Base-by-base conservation (phyloP, 2,329 filamentous ascomycete genomes). In the Trichoderma sp. region DNA sequence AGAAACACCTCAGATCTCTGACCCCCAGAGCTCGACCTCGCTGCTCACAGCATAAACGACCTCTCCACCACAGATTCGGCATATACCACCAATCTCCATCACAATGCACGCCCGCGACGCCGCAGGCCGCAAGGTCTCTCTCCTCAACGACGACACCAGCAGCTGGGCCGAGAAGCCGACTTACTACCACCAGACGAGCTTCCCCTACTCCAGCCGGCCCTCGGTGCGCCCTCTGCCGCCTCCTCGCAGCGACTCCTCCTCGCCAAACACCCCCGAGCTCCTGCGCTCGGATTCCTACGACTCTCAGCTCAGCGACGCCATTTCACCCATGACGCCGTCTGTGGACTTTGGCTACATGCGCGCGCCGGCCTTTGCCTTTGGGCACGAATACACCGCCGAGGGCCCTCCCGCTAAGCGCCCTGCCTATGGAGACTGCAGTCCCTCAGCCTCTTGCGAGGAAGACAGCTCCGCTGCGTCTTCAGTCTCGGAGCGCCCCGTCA, bases 221-320 rank as follows among this genome's bases (percentile, higher is more conserved):
- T 26, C 52, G 8, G 18, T 59, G 49, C 64, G 30, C 5, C 66
- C 59, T 59, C 65, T 59, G n/a, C 52, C 56, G n/a, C 37, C 60
- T 18, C 37, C 60, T 18, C 77, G 81, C 64, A 81, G 79, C 71
- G 74, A 70, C 65, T 84, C 84, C 3, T 83, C 83, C 4, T 83
- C 84, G 24, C 82, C 84, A 59, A 81, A 82, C 72, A 86, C 85
- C 0, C 87, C 87, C 34, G 84, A 86, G 73, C 82, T 90, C n/a
- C 78, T 85, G 60, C 85, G 87, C 54, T 87, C 87, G 64, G 81
- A 88, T 72, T 89, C 87, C 0, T 89, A 87, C 76, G 87, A 89
- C 75, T 89, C 87, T 13, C 84, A 86, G 70, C 81, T 81, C 72
- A 87, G 84, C 73, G 86, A 87, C 67, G 82, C 85, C 34, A 74